phyloP scores from a whole-genome alignment of 2,329 filamentous ascomycete species.

The Xylaria digitata region DNA sequence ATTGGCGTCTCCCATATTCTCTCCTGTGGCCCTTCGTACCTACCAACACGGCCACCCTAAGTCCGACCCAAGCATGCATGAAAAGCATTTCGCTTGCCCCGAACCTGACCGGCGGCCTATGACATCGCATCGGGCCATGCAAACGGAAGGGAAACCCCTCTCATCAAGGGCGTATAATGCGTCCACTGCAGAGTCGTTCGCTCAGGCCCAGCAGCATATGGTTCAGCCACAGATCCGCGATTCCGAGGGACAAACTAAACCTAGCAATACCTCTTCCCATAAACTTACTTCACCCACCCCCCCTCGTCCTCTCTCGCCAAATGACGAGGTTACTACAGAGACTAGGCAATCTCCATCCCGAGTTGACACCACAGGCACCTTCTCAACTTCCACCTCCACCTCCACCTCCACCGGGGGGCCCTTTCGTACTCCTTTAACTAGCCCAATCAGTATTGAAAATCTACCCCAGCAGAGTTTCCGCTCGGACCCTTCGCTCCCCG shows the following conservation, averaged over 20 bases:
- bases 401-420: constrained; percentile 56
- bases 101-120: constrained; percentile 59
- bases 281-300: constrained; percentile 16
- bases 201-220: constrained; percentile 51
- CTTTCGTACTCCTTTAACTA: constrained; percentile 64
- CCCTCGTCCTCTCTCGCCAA: constrained; percentile 56
- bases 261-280: constrained; percentile 43
- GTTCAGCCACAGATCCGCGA: constrained; percentile 51
- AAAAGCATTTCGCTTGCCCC: constrained; percentile 50
- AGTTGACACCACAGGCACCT: constrained; percentile 57
- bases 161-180: constrained; percentile 52
- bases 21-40: constrained; percentile 52
- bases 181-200: constrained; percentile 56
- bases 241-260: constrained; percentile 50
- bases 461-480: constrained; percentile 62
- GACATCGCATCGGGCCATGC: constrained; percentile 59
- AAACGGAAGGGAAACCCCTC: constrained; percentile 53
- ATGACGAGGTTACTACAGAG: constrained; percentile 53
- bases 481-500: constrained; percentile 72
- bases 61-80: constrained; percentile 59
- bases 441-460: constrained; percentile 58
- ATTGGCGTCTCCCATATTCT: constrained; percentile 55
- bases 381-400: constrained; percentile 63
- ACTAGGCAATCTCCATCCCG: constrained; percentile 52
- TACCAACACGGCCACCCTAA: constrained; percentile 59